Conservation (phyloP, 176 grass and related monocot genomes). For the Avena sativa region DNA sequence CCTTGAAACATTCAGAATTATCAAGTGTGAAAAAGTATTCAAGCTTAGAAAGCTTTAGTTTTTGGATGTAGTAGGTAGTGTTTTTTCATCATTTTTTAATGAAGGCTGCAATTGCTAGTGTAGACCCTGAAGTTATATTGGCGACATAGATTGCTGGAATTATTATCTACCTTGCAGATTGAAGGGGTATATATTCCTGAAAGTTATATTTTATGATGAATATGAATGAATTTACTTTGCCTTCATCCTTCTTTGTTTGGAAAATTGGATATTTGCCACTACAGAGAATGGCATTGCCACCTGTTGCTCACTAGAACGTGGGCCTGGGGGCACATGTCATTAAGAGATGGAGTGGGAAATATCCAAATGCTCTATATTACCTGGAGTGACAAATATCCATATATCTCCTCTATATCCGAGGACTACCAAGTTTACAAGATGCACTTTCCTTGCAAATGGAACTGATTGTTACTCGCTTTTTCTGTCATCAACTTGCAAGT, state of each 20-base stretch:
- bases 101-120: background rate
- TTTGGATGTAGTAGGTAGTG: background rate
- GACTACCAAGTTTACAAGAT: background rate
- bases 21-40: too few species aligned
- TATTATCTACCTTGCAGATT: constrained; percentile 8
- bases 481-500: too few species aligned
- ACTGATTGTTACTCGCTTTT: background rate
- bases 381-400: background rate
- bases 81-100: background rate
- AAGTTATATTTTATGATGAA: background rate
- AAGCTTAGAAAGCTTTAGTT: background rate
- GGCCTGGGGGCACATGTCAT: too few species aligned
- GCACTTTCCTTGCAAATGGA: background rate
- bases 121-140: background rate
- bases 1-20: background rate
- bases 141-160: background rate
- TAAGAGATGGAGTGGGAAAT: too few species aligned
- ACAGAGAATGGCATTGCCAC: too few species aligned
- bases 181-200: background rate
- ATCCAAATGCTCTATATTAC: background rate
- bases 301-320: too few species aligned
- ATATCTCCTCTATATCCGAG: background rate
- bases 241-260: background rate
- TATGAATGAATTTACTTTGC: background rate
- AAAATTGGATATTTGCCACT: too few species aligned